Base-by-base conservation (phyloP, 257 asterid genomes). In the Salvia splendens region DNA sequence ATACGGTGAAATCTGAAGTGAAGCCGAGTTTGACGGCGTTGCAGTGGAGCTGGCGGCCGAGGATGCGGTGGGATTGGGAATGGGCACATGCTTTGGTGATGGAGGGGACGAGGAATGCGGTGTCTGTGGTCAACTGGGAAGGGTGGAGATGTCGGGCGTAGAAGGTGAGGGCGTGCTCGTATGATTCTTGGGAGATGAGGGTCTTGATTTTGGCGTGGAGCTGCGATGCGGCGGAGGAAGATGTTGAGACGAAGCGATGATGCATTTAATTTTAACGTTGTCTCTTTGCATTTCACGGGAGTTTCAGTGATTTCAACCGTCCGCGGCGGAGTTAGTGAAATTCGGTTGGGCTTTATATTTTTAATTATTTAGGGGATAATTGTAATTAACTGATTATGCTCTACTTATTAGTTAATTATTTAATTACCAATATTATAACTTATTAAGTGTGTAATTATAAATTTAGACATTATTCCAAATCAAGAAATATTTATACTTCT, bases 61-160 rank as follows among this genome's bases (percentile, higher is more conserved):
- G n/a, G n/a, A 45, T 6, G 68, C 65, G 79, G 71, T 73, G 83
- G 67, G 79, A 65, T 64, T 68, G 76, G 8, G 88, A 66, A 68
- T 74, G 80, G 16, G 83, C 86, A 73, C 86, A 87, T 41, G 88
- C 84, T 83, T 85, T 89, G 67, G 81, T 67, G 74, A 85, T 75
- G 42, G 97, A 87, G 24, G 97, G 95, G 55, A 87, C 71, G 56
- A 82, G 61, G 75, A 83, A 82, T 46, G 78, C 65, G 60, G 83
- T 77, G 77, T 49, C 70, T 68, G 77, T 54, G 70, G 68, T 62
- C 46, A 78, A 64, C 14, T 72, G 82, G 63, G 63, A 71, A 61
- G 88, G 91, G 65, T 87, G 94, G 66, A 81, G 46, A 35, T 81
- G 74, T 12, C 54, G 75, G 12, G 61, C 74, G 80, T 82, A 89